Evolutionary conservation across 2,329 filamentous ascomycete species (phyloP), one percentile per base, ranked within the genome.

Genomic region (Fusarium clavum): DNA sequence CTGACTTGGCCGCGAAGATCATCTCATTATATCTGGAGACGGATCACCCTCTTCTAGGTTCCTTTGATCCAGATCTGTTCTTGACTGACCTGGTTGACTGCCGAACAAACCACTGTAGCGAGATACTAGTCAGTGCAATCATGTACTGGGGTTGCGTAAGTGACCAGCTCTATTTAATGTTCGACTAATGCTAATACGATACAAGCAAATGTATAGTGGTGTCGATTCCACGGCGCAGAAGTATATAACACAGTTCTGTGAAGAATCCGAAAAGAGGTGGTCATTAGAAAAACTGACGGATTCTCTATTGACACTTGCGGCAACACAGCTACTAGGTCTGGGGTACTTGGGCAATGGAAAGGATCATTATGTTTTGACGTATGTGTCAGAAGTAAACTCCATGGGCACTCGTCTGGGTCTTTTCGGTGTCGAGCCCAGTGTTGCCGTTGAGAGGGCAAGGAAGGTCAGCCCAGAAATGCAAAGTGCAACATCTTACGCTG

Each of bases 11-110:
- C n/a, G 76, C 75, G 3, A 73, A 69, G 13, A 67, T 73, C 24
- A 78, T 82, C n/a, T 81, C 79, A 3, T 56, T 81, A 3, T 81
- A 82, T 44, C 61, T 81, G 8, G 69, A 75, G 53, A 81, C 79
- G 3, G 80, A 83, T 14, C 79, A 82, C 55, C 79, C 81, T 0
- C 70, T 83, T 2, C 63, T 83, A 14, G 79, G 78, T 3, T 57
- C 75, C 1, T 83, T 83, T 52, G 75, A 81, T 25, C 70, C 81
- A 0, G 20, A 72, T 22, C 59, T 79, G 1, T 81, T 83, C 51
- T 61, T 82, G 29, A 47, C 64, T 8, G 79, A 82, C 55, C 70
- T 83, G 5, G 61, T 81, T 10, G 56, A 63, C 18, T 63, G 64
- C 13, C 45, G 34, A 20, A 18, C 22, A 18, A 25, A 24, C 20